phyloP scores from a whole-genome alignment of 2,329 filamentous ascomycete species.

The Clathrospora elynae region DNA sequence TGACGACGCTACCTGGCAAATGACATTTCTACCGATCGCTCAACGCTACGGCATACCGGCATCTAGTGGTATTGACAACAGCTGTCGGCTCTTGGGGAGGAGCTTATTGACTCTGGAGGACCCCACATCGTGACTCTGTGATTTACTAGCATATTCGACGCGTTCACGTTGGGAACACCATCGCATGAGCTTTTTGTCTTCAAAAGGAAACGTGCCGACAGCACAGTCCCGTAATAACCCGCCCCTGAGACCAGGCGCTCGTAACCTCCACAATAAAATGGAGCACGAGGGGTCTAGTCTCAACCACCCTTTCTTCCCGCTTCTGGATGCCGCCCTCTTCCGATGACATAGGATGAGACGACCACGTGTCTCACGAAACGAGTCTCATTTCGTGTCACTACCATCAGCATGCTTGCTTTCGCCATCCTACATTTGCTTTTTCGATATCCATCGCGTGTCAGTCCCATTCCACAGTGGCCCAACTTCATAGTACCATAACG shows the following conservation, averaged over 20 bases:
- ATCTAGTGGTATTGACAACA: slow-evolving; percentile 20
- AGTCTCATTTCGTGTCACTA: slow-evolving; percentile 10
- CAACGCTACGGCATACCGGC: slow-evolving; percentile 14
- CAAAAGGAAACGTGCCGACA: slow-evolving; percentile 6
- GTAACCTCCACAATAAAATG: not conserved
- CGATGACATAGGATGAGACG: slow-evolving; percentile 13
- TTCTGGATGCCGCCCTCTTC: slow-evolving; percentile 6
- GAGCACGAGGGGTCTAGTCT: not conserved
- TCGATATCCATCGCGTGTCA: slow-evolving; percentile 3
- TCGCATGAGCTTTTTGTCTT: slow-evolving; percentile 6
- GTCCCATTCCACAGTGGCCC: not conserved
- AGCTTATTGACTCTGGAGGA: too few relatives aligned
- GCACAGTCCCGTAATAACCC: too few relatives aligned
- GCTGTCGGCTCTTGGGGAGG: too few relatives aligned
- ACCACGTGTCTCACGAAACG: slow-evolving; percentile 17
- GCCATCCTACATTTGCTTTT: slow-evolving; percentile 7
- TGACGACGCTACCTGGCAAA: slow-evolving; percentile 11
- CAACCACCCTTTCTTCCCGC: not conserved
- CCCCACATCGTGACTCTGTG: too few relatives aligned
- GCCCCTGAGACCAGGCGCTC: slow-evolving; percentile 11
- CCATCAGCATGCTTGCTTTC: slow-evolving; percentile 12
- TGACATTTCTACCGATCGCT: slow-evolving; percentile 11
- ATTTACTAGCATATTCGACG: slow-evolving; percentile 18
- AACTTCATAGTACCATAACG: not conserved
- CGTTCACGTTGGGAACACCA: too few relatives aligned